phyloP scores from a whole-genome alignment of 176 grass and related monocot species.

The Puya raimondii region DNA sequence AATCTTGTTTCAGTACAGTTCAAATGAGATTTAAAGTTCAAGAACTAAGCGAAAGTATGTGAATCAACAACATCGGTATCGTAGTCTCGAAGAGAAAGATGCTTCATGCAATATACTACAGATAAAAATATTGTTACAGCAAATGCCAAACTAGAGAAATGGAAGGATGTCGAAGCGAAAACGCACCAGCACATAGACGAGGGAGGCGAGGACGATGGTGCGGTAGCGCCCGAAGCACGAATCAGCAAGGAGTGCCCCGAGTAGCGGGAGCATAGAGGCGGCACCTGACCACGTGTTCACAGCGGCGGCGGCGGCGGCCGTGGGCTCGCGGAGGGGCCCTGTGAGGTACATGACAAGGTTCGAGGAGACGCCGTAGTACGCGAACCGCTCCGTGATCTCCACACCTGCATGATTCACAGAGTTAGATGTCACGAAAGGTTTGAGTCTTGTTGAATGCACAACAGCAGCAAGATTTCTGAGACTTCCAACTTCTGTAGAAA shows the following conservation, averaged over 20 bases:
- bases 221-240: constrained; percentile 22
- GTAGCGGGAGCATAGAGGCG: constrained; percentile 9
- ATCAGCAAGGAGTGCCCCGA: constrained; percentile 20
- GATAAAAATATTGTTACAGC: too few relatives aligned
- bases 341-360: constrained; percentile 27
- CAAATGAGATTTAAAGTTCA: too few relatives aligned
- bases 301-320: constrained; percentile 3
- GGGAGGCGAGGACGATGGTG: constrained; percentile 11
- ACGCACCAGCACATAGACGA: constrained; percentile 12
- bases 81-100: too few relatives aligned
- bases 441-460: too few relatives aligned
- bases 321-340: constrained; percentile 20
- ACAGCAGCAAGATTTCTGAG: neutral
- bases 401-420: constrained; percentile 1
- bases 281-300: constrained; percentile 23
- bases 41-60: too few relatives aligned
- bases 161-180: neutral
- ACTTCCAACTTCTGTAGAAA: neutral
- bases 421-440: neutral
- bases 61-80: too few relatives aligned
- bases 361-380: constrained; percentile 1
- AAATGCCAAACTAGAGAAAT: neutral
- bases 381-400: constrained; percentile 27
- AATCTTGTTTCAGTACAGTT: too few relatives aligned
- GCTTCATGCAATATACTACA: too few relatives aligned